Percentiles rank a stretch among this genome's conserved stretches.
Evolutionary conservation across 495 filamentous ascomycete species (phyloP).

Genomic region (Neurospora sp.): DNA sequence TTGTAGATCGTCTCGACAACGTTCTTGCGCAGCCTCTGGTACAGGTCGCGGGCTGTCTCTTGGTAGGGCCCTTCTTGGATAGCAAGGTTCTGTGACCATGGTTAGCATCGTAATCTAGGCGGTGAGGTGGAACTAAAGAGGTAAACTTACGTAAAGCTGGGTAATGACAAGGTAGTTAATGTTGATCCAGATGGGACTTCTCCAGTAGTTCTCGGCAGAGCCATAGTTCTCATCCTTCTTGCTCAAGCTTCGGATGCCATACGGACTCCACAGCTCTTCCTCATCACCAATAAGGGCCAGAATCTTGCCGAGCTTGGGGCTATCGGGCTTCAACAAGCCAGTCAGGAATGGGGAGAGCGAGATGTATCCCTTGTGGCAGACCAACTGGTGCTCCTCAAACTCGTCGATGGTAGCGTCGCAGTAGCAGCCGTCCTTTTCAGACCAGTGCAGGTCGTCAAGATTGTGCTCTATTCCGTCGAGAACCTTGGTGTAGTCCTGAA

Average conservation of each 20-base stretch:
- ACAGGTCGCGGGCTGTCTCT: constrained; percentile 59
- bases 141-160: constrained; percentile 63
- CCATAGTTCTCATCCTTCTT: constrained; percentile 73
- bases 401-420: constrained; percentile 96
- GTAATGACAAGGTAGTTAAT: constrained; percentile 87
- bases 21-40: constrained; percentile 67
- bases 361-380: constrained; percentile 96
- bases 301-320: constrained; percentile 57
- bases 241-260: constrained; percentile 80
- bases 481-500: constrained; percentile 55
- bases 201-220: constrained; percentile 94
- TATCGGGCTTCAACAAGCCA: constrained; percentile 60
- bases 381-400: constrained; percentile 78
- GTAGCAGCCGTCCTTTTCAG: constrained; percentile 63
- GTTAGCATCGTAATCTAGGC: neutral
- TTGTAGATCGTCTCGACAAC: constrained; percentile 82
- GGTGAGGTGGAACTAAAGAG: neutral
- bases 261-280: constrained; percentile 76
- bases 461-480: constrained; percentile 76
- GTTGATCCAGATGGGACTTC: constrained; percentile 92
- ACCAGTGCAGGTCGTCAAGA: constrained; percentile 92
- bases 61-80: constrained; percentile 56
- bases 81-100: constrained; percentile 39
- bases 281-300: constrained; percentile 71
- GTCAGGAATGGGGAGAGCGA: constrained; percentile 89